Evolutionary conservation across 2,329 filamentous ascomycete species (phyloP).

Genomic region (Alternaria triticina): DNA sequence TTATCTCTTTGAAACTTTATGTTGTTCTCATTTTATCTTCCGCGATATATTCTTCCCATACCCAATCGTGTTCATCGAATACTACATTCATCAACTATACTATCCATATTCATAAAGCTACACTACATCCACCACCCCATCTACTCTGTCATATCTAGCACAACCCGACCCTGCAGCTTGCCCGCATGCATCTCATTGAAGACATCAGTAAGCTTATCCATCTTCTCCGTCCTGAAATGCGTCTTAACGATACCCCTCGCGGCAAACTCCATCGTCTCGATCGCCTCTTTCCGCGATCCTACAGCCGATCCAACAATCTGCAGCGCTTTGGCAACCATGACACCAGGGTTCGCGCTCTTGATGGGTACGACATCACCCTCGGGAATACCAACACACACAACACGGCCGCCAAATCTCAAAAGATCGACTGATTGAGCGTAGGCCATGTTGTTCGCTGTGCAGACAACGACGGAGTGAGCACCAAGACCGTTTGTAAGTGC

Average conservation of each 20-base stretch:
- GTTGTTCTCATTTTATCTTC: background rate
- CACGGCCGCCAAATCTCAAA: slow-evolving; percentile 53
- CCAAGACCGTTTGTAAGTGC: slow-evolving; percentile 64
- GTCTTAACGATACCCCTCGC: slow-evolving; percentile 53
- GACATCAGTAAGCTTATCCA: slow-evolving; percentile 54
- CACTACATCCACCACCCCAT: too few relatives aligned
- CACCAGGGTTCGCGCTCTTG: slow-evolving; percentile 48
- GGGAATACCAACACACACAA: slow-evolving; percentile 57
- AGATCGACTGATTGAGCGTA: slow-evolving; percentile 52
- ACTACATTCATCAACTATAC: background rate
- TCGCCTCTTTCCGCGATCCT: slow-evolving; percentile 55
- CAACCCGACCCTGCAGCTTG: slow-evolving; percentile 55
- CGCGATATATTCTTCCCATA: background rate
- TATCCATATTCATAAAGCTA: background rate
- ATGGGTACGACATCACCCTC: slow-evolving; percentile 57
- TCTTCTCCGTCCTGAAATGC: slow-evolving; percentile 54
- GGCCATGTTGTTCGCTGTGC: slow-evolving; percentile 56
- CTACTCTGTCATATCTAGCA: slow-evolving; percentile 50
- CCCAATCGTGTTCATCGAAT: background rate
- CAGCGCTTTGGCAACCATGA: slow-evolving; percentile 52
- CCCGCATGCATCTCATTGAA: slow-evolving; percentile 57
- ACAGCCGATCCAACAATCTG: slow-evolving; percentile 56
- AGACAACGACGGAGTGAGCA: slow-evolving; percentile 65
- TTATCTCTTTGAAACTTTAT: too few relatives aligned
- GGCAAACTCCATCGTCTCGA: slow-evolving; percentile 57